These are phyloP conservation scores for Cajanus cajan DNA, from an alignment of 306 rosid species.

Conservation along the genomic window DNA sequence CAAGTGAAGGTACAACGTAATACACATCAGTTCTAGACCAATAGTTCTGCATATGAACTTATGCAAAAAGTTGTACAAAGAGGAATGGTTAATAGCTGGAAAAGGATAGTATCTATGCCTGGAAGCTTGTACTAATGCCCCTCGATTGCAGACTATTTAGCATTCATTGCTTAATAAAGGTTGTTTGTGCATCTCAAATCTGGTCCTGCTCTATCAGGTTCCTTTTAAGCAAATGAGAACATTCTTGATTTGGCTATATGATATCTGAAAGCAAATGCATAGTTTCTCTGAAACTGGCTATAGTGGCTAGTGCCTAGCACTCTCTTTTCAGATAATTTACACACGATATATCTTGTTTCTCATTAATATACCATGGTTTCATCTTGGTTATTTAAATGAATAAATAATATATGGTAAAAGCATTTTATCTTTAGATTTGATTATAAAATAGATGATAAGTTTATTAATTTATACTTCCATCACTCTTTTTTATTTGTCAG, in stretches of 20 bases:
- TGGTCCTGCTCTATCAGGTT: neutral
- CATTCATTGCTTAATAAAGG: neutral
- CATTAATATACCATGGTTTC: neutral
- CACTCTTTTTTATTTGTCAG: too few relatives aligned
- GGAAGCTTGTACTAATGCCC: neutral
- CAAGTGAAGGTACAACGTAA: neutral
- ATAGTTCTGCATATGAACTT: neutral
- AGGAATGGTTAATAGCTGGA: neutral
- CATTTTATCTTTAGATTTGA: neutral
- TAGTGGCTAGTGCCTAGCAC: neutral
- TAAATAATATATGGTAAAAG: neutral
- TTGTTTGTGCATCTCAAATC: neutral
- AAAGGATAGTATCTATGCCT: neutral
- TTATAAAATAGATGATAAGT: too few relatives aligned
- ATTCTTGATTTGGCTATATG: neutral
- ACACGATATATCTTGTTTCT: neutral
- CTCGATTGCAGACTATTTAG: neutral
- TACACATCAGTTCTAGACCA: neutral
- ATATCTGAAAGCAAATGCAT: neutral
- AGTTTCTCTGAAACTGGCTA: neutral
- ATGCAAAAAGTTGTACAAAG: neutral
- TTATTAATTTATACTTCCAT: too few relatives aligned
- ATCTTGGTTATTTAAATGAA: neutral
- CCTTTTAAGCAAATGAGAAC: neutral
- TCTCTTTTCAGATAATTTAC: neutral